phyloP scores from a whole-genome alignment of 2,329 filamentous ascomycete species.

The Neonectria coccinea region DNA sequence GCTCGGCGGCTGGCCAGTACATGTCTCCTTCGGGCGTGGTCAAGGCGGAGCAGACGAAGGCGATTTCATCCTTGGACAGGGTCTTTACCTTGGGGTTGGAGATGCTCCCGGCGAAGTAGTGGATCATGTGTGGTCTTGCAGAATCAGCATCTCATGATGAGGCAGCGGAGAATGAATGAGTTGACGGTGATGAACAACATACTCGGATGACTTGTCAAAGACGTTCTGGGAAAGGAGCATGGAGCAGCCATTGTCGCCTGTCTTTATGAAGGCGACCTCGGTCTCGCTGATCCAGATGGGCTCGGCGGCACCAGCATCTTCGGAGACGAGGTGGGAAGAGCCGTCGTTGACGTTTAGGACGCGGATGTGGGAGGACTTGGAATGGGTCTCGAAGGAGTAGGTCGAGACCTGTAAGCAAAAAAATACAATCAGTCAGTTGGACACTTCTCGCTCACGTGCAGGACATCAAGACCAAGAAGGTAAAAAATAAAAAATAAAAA shows the following conservation, averaged over 20 bases:
- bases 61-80: constrained; percentile 63
- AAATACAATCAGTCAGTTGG: background rate
- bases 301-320: constrained; percentile 74
- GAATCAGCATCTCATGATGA: background rate
- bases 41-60: constrained; percentile 70
- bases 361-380: constrained; percentile 75
- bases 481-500: too few relatives aligned
- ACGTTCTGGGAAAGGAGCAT: constrained; percentile 57
- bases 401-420: constrained; percentile 66
- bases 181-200: constrained; percentile 40
- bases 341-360: constrained; percentile 77
- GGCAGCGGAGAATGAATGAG: background rate
- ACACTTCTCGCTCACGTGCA: background rate
- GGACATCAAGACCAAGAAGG: too few relatives aligned
- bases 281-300: constrained; percentile 81
- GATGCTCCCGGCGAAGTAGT: constrained; percentile 63
- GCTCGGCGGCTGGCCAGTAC: constrained; percentile 72
- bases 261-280: constrained; percentile 68
- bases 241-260: constrained; percentile 60
- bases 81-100: constrained; percentile 69
- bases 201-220: constrained; percentile 53
- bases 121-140: constrained; percentile 55
- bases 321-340: constrained; percentile 73
- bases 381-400: constrained; percentile 84
- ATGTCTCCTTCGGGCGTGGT: constrained; percentile 77